A percentile compares a stretch with the other conserved stretches of the same genome.
Conservation (phyloP, 2,329 filamentous ascomycete genomes). For the Alternaria hordeiaustralica region DNA sequence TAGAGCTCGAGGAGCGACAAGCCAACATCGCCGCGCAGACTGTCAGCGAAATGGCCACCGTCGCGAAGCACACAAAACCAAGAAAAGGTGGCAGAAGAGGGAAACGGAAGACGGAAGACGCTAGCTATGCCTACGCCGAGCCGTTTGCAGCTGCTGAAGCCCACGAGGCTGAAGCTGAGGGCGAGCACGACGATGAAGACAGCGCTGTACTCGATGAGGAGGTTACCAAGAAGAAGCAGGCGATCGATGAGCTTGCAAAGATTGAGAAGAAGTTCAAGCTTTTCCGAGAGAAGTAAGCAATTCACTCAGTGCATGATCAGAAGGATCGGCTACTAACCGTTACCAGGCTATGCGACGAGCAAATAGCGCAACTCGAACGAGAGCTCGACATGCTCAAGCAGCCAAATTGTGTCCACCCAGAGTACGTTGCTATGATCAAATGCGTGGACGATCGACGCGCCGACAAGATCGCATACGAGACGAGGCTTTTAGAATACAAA, state of each 20-base stretch:
- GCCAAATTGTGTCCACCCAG: slow-evolving; percentile 76
- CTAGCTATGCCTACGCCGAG: slow-evolving; percentile 34
- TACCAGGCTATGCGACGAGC: slow-evolving; percentile 84
- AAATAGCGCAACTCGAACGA: slow-evolving; percentile 78
- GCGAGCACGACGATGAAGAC: slow-evolving; percentile 54
- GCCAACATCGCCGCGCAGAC: slow-evolving; percentile 43
- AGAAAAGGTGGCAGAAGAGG: slow-evolving; percentile 52
- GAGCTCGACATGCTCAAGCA: slow-evolving; percentile 67
- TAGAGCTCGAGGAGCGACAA: slow-evolving; percentile 44
- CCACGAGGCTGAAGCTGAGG: slow-evolving; percentile 60
- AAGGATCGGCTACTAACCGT: slow-evolving; percentile 25
- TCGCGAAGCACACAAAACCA: slow-evolving; percentile 46
- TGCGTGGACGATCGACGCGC: slow-evolving; percentile 83
- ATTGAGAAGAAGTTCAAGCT: slow-evolving; percentile 90
- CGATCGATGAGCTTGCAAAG: slow-evolving; percentile 77
- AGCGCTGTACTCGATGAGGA: slow-evolving; percentile 47
- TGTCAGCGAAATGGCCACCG: slow-evolving; percentile 43
- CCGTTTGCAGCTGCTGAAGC: slow-evolving; percentile 69
- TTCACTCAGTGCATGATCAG: neutral
- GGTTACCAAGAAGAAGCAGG: slow-evolving; percentile 78
- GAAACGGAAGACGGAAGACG: slow-evolving; percentile 59
- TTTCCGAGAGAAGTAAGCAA: slow-evolving; percentile 77
- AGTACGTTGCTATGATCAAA: slow-evolving; percentile 88
- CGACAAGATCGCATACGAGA: slow-evolving; percentile 78
- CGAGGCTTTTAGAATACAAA: slow-evolving; percentile 75